Evolutionary conservation across 2,329 filamentous ascomycete species (phyloP), one percentile per base, ranked within the genome.

Genomic region (Nothomitra cinnamomea): DNA sequence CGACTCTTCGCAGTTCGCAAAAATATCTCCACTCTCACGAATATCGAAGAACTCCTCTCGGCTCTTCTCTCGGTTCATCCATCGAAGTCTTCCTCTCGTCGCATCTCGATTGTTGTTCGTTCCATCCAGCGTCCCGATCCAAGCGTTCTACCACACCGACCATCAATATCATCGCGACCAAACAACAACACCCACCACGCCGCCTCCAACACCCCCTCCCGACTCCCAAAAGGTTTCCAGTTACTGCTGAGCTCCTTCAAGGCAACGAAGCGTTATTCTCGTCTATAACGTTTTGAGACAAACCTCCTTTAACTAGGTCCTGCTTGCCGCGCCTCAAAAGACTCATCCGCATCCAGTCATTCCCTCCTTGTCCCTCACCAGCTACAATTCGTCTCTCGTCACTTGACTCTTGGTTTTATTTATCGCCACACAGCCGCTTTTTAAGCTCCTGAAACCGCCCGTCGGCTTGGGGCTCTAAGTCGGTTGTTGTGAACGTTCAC

Each of bases 261-360:
- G 43, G 43, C 43, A 47, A 10, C 43, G 21, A 47, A 25, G 22
- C 43, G 43, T 47, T 21, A 25, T 21, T 47, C 43, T 12, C 21
- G 12, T 24, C 21, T 24, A 21, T n/a, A 32, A 32, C 28, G 28
- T 32, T 47, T 47, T 47, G 43, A 47, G 43, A 47, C 43, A 47
- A 47, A 25, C 19, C 19, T 25, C 43, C 43, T 47, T 21, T 24
- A 21, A 25, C 43, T 24, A 47, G 43, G 43, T 24, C 43, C 6
- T 47, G 43, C 43, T 47, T 25, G 21, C 43, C 43, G 43, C 43
- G 43, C 43, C 43, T n/a, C 43, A 47, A 47, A 47, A 47, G 43
- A 47, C 43, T 47, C 43, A 47, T 25, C 43, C 6, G 43, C 43
- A 47, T 47, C 43, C 43, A 47, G 43, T 47, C 43, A 47, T 47